Conservation (phyloP, 345 rosid genomes). For the Eucalyptus albens region DNA sequence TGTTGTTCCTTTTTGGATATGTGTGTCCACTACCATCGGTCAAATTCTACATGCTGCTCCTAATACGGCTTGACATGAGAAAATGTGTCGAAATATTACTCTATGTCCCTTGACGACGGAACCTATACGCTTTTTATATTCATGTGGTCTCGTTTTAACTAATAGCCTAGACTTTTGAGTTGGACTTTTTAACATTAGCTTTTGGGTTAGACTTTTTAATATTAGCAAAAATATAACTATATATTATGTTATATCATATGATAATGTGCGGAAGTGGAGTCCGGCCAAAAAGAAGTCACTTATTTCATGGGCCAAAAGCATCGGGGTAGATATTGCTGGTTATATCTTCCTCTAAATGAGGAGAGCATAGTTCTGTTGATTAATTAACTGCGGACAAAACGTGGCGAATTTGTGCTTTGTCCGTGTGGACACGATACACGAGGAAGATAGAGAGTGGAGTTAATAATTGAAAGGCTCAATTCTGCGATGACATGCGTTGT, state of each 20-base stretch:
- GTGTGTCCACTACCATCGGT: background rate
- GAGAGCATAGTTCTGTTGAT: background rate
- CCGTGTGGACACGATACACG: background rate
- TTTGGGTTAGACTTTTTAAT: background rate
- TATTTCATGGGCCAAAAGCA: background rate
- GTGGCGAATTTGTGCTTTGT: background rate
- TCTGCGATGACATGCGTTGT: background rate
- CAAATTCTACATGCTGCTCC: background rate
- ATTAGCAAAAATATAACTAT: background rate
- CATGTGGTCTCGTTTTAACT: accelerated
- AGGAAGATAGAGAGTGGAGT: background rate
- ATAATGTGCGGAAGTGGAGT: background rate
- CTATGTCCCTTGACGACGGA: accelerated
- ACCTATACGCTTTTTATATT: background rate
- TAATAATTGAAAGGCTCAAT: background rate
- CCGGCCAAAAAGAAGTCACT: background rate
- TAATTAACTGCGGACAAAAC: background rate
- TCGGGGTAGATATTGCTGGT: background rate
- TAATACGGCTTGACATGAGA: background rate
- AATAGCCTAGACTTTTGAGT: background rate
- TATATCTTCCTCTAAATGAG: background rate
- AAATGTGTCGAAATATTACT: background rate
- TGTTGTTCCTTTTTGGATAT: background rate
- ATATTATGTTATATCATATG: background rate
- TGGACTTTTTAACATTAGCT: background rate